Evolutionary conservation across 148 eudicot genomes (phyloP).

Genomic region (Camellia lanceoleosa): DNA sequence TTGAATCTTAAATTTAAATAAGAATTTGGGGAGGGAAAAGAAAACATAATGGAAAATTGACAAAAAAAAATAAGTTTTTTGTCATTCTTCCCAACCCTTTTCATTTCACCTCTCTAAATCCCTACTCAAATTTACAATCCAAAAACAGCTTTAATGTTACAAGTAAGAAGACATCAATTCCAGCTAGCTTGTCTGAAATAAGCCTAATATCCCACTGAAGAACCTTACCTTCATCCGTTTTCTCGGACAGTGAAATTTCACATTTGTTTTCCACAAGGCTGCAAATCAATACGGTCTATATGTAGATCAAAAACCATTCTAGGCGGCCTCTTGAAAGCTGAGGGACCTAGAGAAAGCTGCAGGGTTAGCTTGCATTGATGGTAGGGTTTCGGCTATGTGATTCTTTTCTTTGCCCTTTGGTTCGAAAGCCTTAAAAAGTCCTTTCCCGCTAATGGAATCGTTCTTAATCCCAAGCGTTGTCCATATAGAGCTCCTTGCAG

Average conservation of each 20-base stretch:
- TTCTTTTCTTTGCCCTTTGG: constrained; percentile 42
- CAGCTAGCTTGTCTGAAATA: not conserved
- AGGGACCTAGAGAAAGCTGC: constrained; percentile 82
- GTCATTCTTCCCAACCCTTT: too few species aligned
- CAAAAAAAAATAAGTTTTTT: too few species aligned
- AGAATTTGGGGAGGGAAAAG: too few species aligned
- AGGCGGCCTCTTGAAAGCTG: constrained; percentile 65
- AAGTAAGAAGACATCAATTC: not conserved
- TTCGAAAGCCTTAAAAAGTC: constrained; percentile 63
- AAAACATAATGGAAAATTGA: too few species aligned
- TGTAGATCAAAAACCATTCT: constrained; percentile 8
- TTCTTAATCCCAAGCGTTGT: constrained; percentile 83
- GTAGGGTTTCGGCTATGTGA: constrained; percentile 27
- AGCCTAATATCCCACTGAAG: too few species aligned
- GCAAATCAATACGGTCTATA: not conserved
- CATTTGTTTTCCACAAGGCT: too few species aligned
- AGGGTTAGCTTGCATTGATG: constrained; percentile 61
- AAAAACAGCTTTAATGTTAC: not conserved
- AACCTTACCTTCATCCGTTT: too few species aligned
- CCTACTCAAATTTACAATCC: too few species aligned
- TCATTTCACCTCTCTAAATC: too few species aligned
- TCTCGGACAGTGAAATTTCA: too few species aligned
- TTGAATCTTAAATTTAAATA: too few species aligned
- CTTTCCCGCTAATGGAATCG: constrained; percentile 42
- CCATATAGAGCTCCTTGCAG: constrained; percentile 95